Base-by-base conservation (phyloP, 1,284 basidiomycete species). In the Pholiota adiposa region DNA sequence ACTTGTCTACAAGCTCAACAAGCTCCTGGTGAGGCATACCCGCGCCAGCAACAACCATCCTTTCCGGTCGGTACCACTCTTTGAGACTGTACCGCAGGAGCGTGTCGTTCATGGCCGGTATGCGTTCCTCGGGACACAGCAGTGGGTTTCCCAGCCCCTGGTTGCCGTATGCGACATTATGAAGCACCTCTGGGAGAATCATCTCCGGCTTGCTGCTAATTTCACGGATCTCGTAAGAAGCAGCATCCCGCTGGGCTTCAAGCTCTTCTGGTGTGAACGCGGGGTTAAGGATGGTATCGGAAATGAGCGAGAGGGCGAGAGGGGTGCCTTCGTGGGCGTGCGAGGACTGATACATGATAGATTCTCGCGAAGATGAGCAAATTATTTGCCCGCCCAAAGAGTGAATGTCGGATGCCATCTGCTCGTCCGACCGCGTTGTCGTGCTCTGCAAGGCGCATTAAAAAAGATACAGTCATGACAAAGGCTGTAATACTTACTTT, bases 331-430 rank as follows among this genome's bases (percentile, higher is more conserved):
- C 82, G 66, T 94, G 89, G 74, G 97, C 97, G 70, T 98, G 92
- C 49, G 94, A 94, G 16, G 97, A 96, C 77, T 98, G 97, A 75
- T 98, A 99, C 93, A 98, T 96, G 75, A 98, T 95, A 36, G 94
- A 89, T 75, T 99, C 97, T 49, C 97, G 84, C 4, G 94, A 93
- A 12, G 94, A 94, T 7, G 94, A 90, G 71, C 93, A 96, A 73
- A 93, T 84, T 61, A 98, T 94, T 76, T 98, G 95, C 19, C 96
- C 95, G 49, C 97, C 96, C 19, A 98, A 83, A 9, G 85, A 83
- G 72, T 96, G 90, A 69, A 98, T 93, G 52, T 91, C 87, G 4
- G 80, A 78, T 6, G 89, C 87, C 92, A 98, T 96, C 67, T 93
- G 84, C 41, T 88, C 88, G 63, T 83, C 84, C 5, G 88, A 80